A percentile compares a stretch with the other conserved stretches of the same genome.
Conservation (phyloP, 495 filamentous ascomycete genomes). For the Mytilinidion resinicola region DNA sequence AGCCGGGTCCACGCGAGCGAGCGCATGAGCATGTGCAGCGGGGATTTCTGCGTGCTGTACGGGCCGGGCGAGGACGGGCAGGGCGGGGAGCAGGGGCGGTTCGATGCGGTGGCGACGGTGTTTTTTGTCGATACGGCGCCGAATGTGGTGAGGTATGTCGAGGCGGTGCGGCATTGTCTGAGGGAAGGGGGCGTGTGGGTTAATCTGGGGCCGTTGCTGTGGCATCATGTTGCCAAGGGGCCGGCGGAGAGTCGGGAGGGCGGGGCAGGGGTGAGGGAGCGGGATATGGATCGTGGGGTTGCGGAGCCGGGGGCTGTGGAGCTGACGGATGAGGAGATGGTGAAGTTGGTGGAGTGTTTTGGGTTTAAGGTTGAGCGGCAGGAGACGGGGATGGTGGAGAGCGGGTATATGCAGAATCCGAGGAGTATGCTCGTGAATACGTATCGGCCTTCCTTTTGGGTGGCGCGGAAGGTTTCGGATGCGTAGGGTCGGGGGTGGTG, state of each 20-base stretch:
- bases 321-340: constrained; percentile 78
- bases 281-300: constrained; percentile 43
- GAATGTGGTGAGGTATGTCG: constrained; percentile 81
- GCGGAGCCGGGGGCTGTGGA: constrained; percentile 81
- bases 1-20: constrained; percentile 36
- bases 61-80: constrained; percentile 49
- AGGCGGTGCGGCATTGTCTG: constrained; percentile 72
- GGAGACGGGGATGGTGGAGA: constrained; percentile 42
- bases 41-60: constrained; percentile 79
- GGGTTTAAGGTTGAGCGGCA: constrained; percentile 61
- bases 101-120: constrained; percentile 78
- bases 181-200: constrained; percentile 74
- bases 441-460: constrained; percentile 74
- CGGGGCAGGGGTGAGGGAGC: neutral
- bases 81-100: constrained; percentile 31
- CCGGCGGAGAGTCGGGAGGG: neutral
- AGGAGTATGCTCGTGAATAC: constrained; percentile 77
- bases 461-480: constrained; percentile 59
- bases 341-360: constrained; percentile 63
- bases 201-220: constrained; percentile 85
- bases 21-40: constrained; percentile 78
- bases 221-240: constrained; percentile 49
- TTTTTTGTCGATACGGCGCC: constrained; percentile 98
- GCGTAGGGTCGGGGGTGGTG: no score
- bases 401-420: constrained; percentile 79